phyloP scores from a whole-genome alignment of 768 basidiomycete species.

The Leccinum truebloodii region DNA sequence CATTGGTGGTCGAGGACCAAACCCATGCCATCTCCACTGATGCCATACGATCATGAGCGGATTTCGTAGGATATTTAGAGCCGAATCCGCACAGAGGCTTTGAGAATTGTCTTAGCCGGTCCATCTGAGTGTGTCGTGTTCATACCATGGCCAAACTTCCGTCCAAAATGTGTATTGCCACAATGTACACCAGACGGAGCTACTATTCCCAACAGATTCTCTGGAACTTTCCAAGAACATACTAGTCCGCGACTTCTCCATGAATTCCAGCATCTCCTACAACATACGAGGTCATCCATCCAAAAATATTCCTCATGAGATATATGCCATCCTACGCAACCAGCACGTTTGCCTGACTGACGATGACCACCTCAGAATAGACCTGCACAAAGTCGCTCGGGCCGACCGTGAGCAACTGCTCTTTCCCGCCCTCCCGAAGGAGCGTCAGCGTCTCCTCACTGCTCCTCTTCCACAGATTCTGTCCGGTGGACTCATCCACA shows the following conservation, averaged over 20 bases:
- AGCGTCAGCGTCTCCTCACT: slow-evolving; percentile 11
- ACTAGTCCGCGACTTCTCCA: neutral
- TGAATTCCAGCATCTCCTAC: neutral
- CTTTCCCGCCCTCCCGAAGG: slow-evolving; percentile 3
- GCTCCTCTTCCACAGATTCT: slow-evolving; percentile 12
- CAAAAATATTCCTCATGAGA: neutral
- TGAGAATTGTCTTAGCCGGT: too few relatives aligned
- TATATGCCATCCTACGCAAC: neutral
- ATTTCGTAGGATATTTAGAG: too few relatives aligned
- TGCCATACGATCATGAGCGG: too few relatives aligned
- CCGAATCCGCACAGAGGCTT: too few relatives aligned
- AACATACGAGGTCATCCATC: neutral
- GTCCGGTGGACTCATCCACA: neutral
- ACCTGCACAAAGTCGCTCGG: slow-evolving; percentile 18
- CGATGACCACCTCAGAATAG: slow-evolving; percentile 9
- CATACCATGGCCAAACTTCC: too few relatives aligned
- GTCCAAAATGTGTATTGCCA: too few relatives aligned
- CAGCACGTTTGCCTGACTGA: slow-evolving; percentile 12
- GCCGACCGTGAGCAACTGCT: slow-evolving; percentile 9
- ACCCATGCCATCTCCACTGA: too few relatives aligned
- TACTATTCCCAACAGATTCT: neutral
- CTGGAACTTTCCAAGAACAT: neutral
- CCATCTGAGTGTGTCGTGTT: too few relatives aligned
- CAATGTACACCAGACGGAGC: too few relatives aligned
- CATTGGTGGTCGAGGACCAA: too few relatives aligned